A percentile compares a stretch with the other conserved stretches of the same genome.
Conservation (phyloP, 306 rosid species). For the Luffa acutangula region DNA sequence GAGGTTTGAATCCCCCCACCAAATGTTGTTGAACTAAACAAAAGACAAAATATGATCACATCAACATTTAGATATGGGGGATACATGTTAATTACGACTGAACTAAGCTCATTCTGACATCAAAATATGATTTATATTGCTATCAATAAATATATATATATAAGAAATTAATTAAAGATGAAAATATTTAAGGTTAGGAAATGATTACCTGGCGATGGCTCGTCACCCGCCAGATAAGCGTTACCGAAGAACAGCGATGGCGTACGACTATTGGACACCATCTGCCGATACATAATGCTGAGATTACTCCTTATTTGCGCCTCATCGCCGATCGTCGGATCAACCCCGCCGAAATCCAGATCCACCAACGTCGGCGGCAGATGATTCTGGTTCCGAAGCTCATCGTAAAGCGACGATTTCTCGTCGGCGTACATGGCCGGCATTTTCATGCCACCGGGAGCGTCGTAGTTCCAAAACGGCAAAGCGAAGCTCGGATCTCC, state of each 20-base stretch:
- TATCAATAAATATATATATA: too few species aligned
- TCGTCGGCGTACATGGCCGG: conserved; percentile 34
- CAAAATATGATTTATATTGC: too few species aligned
- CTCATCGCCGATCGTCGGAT: neutral
- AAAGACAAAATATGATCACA: too few species aligned
- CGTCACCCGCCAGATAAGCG: conserved; percentile 47
- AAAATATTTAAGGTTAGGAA: neutral
- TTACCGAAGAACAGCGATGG: conserved; percentile 43
- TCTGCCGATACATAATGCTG: conserved; percentile 52
- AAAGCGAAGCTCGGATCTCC: conserved; percentile 50
- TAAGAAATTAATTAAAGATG: too few species aligned
- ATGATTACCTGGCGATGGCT: conserved; percentile 27
- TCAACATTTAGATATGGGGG: too few species aligned
- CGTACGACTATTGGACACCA: conserved; percentile 46
- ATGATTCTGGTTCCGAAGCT: conserved; percentile 28
- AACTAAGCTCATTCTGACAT: too few species aligned
- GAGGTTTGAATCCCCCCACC: too few species aligned
- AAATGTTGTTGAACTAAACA: too few species aligned
- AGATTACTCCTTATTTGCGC: conserved; percentile 25
- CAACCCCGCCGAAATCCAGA: conserved; percentile 20
- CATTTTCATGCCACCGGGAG: conserved; percentile 48
- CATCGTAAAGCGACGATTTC: conserved; percentile 45
- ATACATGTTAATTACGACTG: too few species aligned
- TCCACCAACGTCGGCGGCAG: conserved; percentile 47
- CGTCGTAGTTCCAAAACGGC: conserved; percentile 79